Percentiles rank a stretch among this genome's conserved stretches.
These are phyloP conservation scores for Articulospora tetracladia DNA, from an alignment of 495 filamentous ascomycete genomes.

Conservation along the genomic window DNA sequence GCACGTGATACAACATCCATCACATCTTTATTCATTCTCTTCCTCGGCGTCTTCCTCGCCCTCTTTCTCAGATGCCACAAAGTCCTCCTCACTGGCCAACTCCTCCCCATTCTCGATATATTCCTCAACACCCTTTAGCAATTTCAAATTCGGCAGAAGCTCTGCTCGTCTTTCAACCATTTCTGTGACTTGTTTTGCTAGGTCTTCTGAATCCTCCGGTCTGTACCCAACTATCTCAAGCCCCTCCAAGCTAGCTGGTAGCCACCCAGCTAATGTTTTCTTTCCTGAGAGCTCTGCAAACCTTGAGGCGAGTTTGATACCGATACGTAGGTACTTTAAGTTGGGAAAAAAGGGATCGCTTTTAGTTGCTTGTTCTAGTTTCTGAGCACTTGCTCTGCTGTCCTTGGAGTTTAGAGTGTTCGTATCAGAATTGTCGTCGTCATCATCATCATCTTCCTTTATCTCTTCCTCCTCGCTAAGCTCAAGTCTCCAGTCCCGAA, in stretches of 20 bases:
- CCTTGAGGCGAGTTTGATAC: not conserved
- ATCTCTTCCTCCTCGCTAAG: not conserved
- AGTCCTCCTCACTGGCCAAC: not conserved
- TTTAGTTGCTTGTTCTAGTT: not conserved
- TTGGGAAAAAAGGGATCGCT: not conserved
- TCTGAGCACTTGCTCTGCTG: not conserved
- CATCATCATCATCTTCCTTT: not conserved
- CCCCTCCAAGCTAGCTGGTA: not conserved
- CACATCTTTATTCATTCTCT: no score
- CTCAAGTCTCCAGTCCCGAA: not conserved
- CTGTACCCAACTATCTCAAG: not conserved
- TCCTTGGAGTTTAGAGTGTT: not conserved
- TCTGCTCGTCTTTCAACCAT: not conserved
- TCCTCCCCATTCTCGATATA: slow-evolving; percentile 1
- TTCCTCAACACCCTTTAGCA: not conserved
- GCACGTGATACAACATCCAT: no score
- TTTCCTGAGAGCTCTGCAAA: not conserved
- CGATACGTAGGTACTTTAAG: not conserved
- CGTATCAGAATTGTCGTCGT: not conserved
- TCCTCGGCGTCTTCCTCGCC: no score
- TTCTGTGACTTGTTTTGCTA: not conserved
- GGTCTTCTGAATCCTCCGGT: not conserved
- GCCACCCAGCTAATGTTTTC: not conserved
- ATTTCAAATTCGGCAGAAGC: slow-evolving; percentile 1
- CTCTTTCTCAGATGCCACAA: not conserved